Conservation (phyloP, 2,329 filamentous ascomycete species). For the Cladophialophora exuberans region DNA sequence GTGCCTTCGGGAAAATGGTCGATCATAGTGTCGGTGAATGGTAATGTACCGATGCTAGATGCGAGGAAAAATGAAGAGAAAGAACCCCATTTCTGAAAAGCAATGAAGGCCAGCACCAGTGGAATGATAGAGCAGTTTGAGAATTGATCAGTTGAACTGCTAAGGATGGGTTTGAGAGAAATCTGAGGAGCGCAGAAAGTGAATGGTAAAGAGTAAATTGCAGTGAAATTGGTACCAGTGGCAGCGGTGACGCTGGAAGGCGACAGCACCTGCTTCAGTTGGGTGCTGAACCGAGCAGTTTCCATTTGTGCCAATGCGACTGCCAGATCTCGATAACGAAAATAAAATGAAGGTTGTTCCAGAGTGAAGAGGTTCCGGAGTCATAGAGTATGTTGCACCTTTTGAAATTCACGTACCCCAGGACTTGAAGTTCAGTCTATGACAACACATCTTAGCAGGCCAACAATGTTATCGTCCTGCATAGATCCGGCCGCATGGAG, state of each 20-base stretch:
- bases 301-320: slow-evolving; percentile 12
- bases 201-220: background rate
- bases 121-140: slow-evolving; percentile 26
- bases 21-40: slow-evolving; percentile 20
- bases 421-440: no score
- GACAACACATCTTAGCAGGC: no score
- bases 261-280: slow-evolving; percentile 21
- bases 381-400: no score
- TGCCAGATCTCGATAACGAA: slow-evolving; percentile 2
- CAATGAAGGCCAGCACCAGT: slow-evolving; percentile 23
- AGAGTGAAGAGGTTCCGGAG: no score
- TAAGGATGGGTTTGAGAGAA: slow-evolving; percentile 21
- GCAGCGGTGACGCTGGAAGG: slow-evolving; percentile 9
- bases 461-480: no score
- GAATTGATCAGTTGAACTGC: slow-evolving; percentile 19
- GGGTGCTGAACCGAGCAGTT: slow-evolving; percentile 10
- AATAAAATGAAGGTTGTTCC: slow-evolving; percentile 1
- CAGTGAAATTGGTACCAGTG: background rate
- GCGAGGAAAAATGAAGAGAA: slow-evolving; percentile 23
- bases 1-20: slow-evolving; percentile 10
- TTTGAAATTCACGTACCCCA: no score
- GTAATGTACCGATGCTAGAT: slow-evolving; percentile 24
- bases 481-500: no score
- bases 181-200: slow-evolving; percentile 4
- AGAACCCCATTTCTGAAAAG: slow-evolving; percentile 27